These are phyloP conservation scores for Bassia scoparia DNA, from an alignment of 148 eudicot genomes.

Conservation along the genomic window DNA sequence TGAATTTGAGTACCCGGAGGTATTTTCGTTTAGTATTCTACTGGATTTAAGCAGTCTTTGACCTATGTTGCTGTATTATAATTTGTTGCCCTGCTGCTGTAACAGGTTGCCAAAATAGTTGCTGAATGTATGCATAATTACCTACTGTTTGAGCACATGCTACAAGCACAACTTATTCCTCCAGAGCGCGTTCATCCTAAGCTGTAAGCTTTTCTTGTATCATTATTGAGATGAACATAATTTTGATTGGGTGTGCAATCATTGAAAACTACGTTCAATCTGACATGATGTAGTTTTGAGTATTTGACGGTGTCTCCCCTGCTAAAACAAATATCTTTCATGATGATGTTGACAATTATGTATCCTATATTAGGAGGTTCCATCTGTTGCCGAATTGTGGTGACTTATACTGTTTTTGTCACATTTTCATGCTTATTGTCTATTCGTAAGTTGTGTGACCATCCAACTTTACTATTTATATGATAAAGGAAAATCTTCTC, in stretches of 20 bases:
- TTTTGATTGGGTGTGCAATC: neutral
- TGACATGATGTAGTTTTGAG: neutral
- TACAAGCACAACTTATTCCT: conserved; percentile 74
- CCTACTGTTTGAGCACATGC: conserved; percentile 74
- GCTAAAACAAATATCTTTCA: neutral
- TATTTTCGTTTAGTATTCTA: conserved; percentile 13
- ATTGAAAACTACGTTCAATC: neutral
- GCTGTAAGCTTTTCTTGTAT: conserved; percentile 44
- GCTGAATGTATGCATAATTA: conserved; percentile 93
- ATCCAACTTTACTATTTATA: too few species aligned
- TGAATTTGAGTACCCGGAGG: conserved; percentile 93
- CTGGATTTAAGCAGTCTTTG: neutral
- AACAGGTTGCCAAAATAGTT: conserved; percentile 91
- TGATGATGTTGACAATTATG: neutral
- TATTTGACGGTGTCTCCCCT: neutral
- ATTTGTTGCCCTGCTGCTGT: neutral
- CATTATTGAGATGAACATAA: neutral
- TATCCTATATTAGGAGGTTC: too few species aligned
- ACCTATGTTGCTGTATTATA: neutral
- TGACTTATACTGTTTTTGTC: too few species aligned
- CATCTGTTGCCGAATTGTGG: too few species aligned
- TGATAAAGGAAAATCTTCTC: too few species aligned
- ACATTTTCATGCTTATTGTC: too few species aligned
- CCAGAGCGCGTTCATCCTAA: conserved; percentile 78
- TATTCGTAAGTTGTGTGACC: too few species aligned